Percentiles rank a stretch among this genome's conserved stretches.
Evolutionary conservation across 257 asterid species (phyloP).

Genomic region (Solanum ahanhuiri): DNA sequence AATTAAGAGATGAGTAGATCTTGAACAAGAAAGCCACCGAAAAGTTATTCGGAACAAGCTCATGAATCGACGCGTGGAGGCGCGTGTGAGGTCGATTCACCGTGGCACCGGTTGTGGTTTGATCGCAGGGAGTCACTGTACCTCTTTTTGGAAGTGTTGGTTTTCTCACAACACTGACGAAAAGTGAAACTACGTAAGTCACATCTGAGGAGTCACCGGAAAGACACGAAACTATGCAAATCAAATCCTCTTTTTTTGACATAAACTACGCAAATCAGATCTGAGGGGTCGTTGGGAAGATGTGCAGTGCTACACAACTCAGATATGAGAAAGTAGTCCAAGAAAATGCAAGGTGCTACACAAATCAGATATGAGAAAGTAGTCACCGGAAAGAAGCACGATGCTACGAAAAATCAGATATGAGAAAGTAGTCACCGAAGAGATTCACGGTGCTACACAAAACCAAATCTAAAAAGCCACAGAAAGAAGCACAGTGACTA

Average conservation of each 20-base stretch:
- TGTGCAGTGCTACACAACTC: neutral
- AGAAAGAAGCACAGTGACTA: neutral
- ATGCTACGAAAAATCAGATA: neutral
- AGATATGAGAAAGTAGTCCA: neutral
- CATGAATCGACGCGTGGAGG: neutral
- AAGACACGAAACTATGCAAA: neutral
- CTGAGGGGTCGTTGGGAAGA: neutral
- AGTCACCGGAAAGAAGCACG: neutral
- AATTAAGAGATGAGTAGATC: neutral
- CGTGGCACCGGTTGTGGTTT: neutral
- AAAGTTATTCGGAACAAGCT: neutral
- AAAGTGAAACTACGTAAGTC: neutral
- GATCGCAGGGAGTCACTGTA: neutral
- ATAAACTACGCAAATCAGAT: neutral
- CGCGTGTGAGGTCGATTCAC: neutral
- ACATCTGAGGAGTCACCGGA: neutral
- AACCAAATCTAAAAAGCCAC: neutral
- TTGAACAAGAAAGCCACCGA: neutral
- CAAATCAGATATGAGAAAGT: neutral
- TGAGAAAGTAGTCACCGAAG: neutral
- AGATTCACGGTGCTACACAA: neutral
- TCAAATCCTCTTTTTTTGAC: neutral
- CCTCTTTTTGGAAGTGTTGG: neutral
- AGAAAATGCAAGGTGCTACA: neutral
- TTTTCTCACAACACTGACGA: neutral